These are phyloP conservation scores for Pulchroboletus neoregius DNA, from an alignment of 1,284 basidiomycete genomes.

Conservation along the genomic window DNA sequence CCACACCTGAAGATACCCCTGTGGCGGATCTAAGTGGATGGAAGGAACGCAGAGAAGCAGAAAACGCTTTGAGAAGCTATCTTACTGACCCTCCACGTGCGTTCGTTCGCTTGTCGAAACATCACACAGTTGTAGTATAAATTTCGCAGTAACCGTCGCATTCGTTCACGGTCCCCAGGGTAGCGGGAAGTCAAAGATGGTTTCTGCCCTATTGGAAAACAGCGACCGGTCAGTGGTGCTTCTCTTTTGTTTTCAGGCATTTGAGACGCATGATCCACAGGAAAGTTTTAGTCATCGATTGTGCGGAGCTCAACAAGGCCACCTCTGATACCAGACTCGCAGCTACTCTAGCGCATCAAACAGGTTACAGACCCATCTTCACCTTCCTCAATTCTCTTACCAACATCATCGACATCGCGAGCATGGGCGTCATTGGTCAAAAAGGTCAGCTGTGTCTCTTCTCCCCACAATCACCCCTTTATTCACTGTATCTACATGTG, in stretches of 20 bases:
- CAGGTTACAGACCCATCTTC: constrained; percentile 90
- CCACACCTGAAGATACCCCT: constrained; percentile 12
- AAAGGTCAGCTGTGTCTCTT: constrained; percentile 53
- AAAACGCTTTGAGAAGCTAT: constrained; percentile 64
- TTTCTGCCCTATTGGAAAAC: constrained; percentile 59
- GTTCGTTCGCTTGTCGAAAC: constrained; percentile 11
- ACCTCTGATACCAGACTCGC: constrained; percentile 73
- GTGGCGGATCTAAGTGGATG: constrained; percentile 49
- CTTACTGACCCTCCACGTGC: constrained; percentile 70
- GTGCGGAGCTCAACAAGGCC: constrained; percentile 69
- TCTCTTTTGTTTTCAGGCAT: neutral
- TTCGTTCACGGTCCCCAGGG: constrained; percentile 92
- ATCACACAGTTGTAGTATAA: neutral
- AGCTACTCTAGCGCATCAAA: constrained; percentile 69
- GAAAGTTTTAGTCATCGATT: constrained; percentile 76
- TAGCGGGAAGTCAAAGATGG: constrained; percentile 79
- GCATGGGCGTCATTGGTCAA: constrained; percentile 90
- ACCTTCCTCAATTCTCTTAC: constrained; percentile 84
- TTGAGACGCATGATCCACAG: constrained; percentile 36
- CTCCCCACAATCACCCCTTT: neutral
- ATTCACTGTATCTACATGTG: constrained; percentile 5
- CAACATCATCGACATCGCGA: constrained; percentile 88
- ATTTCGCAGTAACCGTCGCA: constrained; percentile 54
- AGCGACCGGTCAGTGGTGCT: constrained; percentile 48
- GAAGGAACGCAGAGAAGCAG: constrained; percentile 81